These are phyloP conservation scores for Leptographium galeiforme DNA, from an alignment of 2,329 filamentous ascomycete species.

Conservation along the genomic window DNA sequence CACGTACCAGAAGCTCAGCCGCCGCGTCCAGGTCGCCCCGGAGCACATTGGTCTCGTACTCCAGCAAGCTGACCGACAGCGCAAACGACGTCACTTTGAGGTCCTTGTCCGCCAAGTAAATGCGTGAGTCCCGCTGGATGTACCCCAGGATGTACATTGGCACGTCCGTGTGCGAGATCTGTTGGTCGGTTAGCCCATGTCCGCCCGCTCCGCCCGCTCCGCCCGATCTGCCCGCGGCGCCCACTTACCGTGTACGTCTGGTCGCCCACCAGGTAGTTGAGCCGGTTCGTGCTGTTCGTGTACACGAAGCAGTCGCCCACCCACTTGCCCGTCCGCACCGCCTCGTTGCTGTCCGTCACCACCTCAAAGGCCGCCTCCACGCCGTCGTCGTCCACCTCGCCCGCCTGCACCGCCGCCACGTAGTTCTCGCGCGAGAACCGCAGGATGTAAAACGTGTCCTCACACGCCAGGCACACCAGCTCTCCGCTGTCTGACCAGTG, in stretches of 20 bases:
- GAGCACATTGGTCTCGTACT: conserved; percentile 93
- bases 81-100: conserved; percentile 81
- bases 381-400: conserved; percentile 75
- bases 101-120: conserved; percentile 94
- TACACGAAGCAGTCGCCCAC: conserved; percentile 98
- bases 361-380: conserved; percentile 95
- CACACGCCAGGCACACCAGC: conserved; percentile 81
- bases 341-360: conserved; percentile 89
- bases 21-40: conserved; percentile 88
- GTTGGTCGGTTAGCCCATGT: background rate
- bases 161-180: conserved; percentile 75
- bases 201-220: background rate
- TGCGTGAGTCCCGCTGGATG: conserved; percentile 83
- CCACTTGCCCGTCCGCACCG: conserved; percentile 89
- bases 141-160: conserved; percentile 93
- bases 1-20: conserved; percentile 53
- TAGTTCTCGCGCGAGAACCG: conserved; percentile 86
- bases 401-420: conserved; percentile 66
- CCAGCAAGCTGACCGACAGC: conserved; percentile 81
- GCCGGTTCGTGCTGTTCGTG: conserved; percentile 88
- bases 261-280: conserved; percentile 96
- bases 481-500: conserved; percentile 98
- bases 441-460: conserved; percentile 89
- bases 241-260: conserved; percentile 79
- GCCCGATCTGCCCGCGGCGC: background rate